Evolutionary conservation across 176 grass and related monocot species (phyloP).

Genomic region (Triticum urartu): DNA sequence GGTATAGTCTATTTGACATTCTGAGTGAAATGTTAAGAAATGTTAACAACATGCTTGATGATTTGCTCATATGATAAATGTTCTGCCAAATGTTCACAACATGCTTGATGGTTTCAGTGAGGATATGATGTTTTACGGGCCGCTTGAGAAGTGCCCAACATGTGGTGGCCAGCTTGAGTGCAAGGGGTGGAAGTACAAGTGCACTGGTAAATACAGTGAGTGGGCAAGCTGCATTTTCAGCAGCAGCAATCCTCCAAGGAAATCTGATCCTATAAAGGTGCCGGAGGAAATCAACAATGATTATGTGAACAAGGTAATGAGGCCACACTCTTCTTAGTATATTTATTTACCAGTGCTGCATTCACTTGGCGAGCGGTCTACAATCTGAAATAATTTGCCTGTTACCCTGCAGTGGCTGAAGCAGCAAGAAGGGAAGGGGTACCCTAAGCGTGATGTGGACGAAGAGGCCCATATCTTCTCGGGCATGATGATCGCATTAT

Average conservation of each 20-base stretch:
- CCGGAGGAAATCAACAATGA: constrained; percentile 52
- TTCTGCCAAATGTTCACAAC: background rate
- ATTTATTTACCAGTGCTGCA: background rate
- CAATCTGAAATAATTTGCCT: constrained; percentile 11
- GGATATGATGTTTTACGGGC: constrained; percentile 83
- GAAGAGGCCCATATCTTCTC: constrained; percentile 53
- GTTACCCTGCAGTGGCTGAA: constrained; percentile 57
- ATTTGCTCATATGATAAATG: background rate
- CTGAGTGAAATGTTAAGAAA: background rate
- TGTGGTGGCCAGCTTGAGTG: constrained; percentile 63
- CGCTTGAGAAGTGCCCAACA: constrained; percentile 57
- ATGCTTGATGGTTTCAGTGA: constrained; percentile 36
- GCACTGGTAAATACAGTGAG: constrained; percentile 49
- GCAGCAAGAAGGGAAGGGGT: constrained; percentile 36
- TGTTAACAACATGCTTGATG: background rate
- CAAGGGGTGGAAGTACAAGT: constrained; percentile 53
- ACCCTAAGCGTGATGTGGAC: constrained; percentile 46
- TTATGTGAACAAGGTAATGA: constrained; percentile 43
- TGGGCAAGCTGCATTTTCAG: constrained; percentile 64
- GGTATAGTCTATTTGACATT: constrained; percentile 41
- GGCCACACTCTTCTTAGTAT: background rate
- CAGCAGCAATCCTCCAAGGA: constrained; percentile 46
- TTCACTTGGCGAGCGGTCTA: background rate
- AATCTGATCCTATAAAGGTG: constrained; percentile 29
- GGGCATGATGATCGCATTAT: constrained; percentile 65